Percentiles rank a stretch among this genome's conserved stretches.
Evolutionary conservation across 805 yeast species (phyloP).

Genomic region (Lachancea sp.): DNA sequence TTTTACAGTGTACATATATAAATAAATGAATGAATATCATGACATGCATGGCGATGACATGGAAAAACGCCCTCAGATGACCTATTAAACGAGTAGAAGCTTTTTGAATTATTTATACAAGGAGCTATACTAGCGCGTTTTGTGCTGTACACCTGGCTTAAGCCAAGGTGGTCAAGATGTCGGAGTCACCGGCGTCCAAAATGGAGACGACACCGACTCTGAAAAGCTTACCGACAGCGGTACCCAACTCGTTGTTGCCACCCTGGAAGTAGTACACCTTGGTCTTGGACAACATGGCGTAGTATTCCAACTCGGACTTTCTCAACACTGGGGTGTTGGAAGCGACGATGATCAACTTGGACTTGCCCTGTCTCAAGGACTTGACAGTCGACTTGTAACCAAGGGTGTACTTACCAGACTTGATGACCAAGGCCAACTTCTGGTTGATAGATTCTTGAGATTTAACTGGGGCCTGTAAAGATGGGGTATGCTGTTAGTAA

Average conservation of each 20-base stretch:
- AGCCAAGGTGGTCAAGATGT: constrained; percentile 70
- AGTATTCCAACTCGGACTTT: constrained; percentile 99
- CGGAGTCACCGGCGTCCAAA: constrained; percentile 99
- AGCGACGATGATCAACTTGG: constrained; percentile 95
- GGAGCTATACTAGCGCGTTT: constrained; percentile 5
- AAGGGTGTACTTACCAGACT: constrained; percentile 99
- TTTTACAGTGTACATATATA: not conserved
- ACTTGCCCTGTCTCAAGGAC: constrained; percentile 97
- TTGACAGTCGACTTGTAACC: constrained; percentile 99
- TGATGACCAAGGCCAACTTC: constrained; percentile 95
- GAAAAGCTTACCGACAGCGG: constrained; percentile 99
- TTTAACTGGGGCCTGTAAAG: constrained; percentile 82
- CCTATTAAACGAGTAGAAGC: not conserved
- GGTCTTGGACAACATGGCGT: constrained; percentile 99
- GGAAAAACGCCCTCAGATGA: not conserved
- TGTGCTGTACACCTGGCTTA: constrained; percentile 19
- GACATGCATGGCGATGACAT: not conserved
- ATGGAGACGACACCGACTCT: constrained; percentile 97
- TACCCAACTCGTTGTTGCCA: constrained; percentile 99
- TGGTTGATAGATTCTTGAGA: constrained; percentile 92
- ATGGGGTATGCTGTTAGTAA: constrained; percentile 6
- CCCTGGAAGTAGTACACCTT: constrained; percentile 97
- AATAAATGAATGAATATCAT: not conserved
- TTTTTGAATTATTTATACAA: constrained; percentile 5
- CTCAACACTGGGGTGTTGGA: constrained; percentile 99